Evolutionary conservation across 2,329 filamentous ascomycete genomes (phyloP).

Genomic region (Phyllosticta paracitricarpa): DNA sequence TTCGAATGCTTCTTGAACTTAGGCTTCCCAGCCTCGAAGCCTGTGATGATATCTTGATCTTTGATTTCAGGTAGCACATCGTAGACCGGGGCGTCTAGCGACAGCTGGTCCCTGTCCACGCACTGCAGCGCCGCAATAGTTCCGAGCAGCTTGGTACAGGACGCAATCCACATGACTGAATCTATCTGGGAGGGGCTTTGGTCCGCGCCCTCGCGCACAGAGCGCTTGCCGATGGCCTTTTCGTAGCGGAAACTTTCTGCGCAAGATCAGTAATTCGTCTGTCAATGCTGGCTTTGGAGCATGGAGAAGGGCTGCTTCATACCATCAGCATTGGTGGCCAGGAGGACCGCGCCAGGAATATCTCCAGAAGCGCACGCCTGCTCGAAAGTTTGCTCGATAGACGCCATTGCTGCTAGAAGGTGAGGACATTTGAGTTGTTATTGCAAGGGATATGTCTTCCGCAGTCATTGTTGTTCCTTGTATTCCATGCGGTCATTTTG

Average conservation of each 20-base stretch:
- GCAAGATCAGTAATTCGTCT: neutral
- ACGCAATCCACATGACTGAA: slow-evolving; percentile 28
- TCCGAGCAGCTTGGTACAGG: slow-evolving; percentile 31
- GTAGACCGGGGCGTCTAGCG: slow-evolving; percentile 25
- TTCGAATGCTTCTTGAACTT: slow-evolving; percentile 12
- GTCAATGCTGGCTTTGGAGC: neutral
- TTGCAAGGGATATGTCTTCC: too few species aligned
- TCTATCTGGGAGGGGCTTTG: slow-evolving; percentile 13
- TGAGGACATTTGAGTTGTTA: too few species aligned
- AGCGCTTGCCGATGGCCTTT: slow-evolving; percentile 25
- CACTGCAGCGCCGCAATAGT: slow-evolving; percentile 24
- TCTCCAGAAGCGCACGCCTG: slow-evolving; percentile 16
- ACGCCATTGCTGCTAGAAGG: slow-evolving; percentile 8
- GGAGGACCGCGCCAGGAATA: slow-evolving; percentile 19
- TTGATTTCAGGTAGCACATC: slow-evolving; percentile 24
- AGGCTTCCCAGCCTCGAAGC: slow-evolving; percentile 16
- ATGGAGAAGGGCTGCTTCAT: neutral
- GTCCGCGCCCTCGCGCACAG: slow-evolving; percentile 14
- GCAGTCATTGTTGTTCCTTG: too few species aligned
- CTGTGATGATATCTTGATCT: slow-evolving; percentile 17
- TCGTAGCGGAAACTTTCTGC: slow-evolving; percentile 28
- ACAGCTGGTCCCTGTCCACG: slow-evolving; percentile 24
- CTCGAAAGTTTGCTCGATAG: slow-evolving; percentile 19
- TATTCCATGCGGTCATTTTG: too few species aligned
- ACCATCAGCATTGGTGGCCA: slow-evolving; percentile 20